phyloP scores from a whole-genome alignment of 2,329 filamentous ascomycete species.

The Dendryphion nanum region DNA sequence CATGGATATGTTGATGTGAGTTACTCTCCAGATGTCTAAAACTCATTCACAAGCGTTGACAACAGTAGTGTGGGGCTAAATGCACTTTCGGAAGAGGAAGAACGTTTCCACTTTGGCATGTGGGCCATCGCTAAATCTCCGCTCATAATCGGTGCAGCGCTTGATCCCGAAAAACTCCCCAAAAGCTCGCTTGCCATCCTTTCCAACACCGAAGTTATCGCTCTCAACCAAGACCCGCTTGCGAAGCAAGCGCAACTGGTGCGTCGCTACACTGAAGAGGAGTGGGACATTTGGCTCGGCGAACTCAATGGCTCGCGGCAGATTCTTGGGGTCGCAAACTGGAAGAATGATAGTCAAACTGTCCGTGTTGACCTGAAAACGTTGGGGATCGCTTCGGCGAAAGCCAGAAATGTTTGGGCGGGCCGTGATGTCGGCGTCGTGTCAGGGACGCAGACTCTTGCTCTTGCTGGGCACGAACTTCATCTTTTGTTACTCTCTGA shows the following conservation, averaged over 20 bases:
- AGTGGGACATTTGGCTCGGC: conserved; percentile 40
- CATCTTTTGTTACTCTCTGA: too few species aligned
- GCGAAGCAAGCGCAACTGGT: conserved; percentile 53
- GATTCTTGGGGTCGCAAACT: conserved; percentile 40
- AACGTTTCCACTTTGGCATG: conserved; percentile 48
- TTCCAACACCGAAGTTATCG: conserved; percentile 50
- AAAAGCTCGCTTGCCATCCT: conserved; percentile 46
- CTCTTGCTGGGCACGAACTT: too few species aligned
- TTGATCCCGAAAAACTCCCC: conserved; percentile 40
- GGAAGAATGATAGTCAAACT: conserved; percentile 31
- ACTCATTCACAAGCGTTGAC: conserved; percentile 9
- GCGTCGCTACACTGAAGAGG: conserved; percentile 38
- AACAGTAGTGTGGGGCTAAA: conserved; percentile 34
- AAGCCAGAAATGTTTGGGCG: conserved; percentile 38
- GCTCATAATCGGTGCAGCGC: conserved; percentile 48
- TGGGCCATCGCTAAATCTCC: conserved; percentile 50
- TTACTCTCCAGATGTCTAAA: too few species aligned
- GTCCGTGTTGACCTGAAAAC: conserved; percentile 30
- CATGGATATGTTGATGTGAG: conserved; percentile 44
- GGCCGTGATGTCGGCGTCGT: conserved; percentile 14
- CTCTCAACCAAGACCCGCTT: conserved; percentile 51
- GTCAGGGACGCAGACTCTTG: too few species aligned
- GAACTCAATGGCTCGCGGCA: conserved; percentile 34
- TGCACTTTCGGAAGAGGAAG: conserved; percentile 44
- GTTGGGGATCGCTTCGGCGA: conserved; percentile 34